Conservation (phyloP, 768 basidiomycete species). For the Xanthoconium stramineum region DNA sequence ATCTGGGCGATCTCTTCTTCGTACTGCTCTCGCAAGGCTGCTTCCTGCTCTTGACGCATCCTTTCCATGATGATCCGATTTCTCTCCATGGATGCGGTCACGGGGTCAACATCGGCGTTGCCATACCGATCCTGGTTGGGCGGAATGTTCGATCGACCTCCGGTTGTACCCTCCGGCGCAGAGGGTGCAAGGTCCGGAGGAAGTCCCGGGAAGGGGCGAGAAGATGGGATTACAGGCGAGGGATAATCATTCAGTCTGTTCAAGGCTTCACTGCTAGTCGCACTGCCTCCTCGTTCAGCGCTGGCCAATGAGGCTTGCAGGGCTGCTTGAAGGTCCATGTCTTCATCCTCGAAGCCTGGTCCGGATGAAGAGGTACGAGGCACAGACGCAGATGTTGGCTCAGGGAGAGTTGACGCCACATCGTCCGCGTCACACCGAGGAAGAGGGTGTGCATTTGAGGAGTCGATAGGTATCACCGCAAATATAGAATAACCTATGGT, state of each 20-base stretch:
- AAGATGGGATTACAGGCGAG: constrained; percentile 25
- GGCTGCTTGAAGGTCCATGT: constrained; percentile 83
- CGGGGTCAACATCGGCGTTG: constrained; percentile 44
- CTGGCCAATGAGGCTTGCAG: constrained; percentile 73
- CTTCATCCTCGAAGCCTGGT: constrained; percentile 69
- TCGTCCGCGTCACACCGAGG: constrained; percentile 70
- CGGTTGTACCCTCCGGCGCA: constrained; percentile 15
- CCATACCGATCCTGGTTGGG: constrained; percentile 31
- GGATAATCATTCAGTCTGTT: constrained; percentile 15
- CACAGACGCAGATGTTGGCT: constrained; percentile 39
- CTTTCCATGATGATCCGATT: constrained; percentile 58
- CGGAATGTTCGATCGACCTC: constrained; percentile 18
- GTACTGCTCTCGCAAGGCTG: constrained; percentile 59
- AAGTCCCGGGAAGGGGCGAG: constrained; percentile 29
- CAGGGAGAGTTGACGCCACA: constrained; percentile 60
- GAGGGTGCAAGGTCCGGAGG: constrained; percentile 4
- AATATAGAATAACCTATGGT: constrained; percentile 78
- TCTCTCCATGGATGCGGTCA: constrained; percentile 65
- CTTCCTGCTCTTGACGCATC: constrained; percentile 65
- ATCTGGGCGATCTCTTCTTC: constrained; percentile 37
- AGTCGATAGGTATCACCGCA: constrained; percentile 64
- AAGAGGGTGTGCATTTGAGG: constrained; percentile 47
- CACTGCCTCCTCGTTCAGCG: background rate
- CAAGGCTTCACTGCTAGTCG: constrained; percentile 7
- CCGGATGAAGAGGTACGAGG: constrained; percentile 10